Conservation (phyloP, 345 rosid species). For the Nephelium lappaceum region DNA sequence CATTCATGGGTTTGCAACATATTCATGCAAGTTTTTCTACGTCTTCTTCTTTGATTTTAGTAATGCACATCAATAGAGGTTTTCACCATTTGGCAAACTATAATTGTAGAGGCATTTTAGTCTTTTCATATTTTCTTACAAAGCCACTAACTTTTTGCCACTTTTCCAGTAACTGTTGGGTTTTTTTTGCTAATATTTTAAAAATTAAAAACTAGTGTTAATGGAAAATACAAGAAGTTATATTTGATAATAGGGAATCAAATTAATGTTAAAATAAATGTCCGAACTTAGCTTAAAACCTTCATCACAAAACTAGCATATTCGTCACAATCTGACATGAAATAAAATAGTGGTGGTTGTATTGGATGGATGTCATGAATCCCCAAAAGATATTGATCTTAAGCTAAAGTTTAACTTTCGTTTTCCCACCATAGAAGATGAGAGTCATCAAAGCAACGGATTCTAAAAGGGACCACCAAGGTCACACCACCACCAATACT, state of each 20-base stretch:
- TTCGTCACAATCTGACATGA: background rate
- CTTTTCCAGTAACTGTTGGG: too few relatives aligned
- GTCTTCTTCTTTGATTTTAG: too few relatives aligned
- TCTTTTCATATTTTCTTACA: too few relatives aligned
- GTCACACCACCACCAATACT: background rate
- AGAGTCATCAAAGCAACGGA: background rate
- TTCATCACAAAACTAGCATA: background rate
- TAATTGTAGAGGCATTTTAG: too few relatives aligned
- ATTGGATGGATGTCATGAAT: background rate
- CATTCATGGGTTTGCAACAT: too few relatives aligned
- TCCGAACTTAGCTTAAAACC: background rate
- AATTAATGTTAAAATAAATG: background rate
- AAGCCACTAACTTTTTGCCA: too few relatives aligned
- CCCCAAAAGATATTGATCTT: background rate
- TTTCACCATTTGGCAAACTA: too few relatives aligned
- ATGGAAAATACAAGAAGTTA: too few relatives aligned
- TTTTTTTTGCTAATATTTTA: too few relatives aligned
- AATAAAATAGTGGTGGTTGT: background rate
- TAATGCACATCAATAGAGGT: too few relatives aligned
- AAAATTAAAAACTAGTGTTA: too few relatives aligned
- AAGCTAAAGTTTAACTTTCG: background rate
- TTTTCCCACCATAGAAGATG: background rate
- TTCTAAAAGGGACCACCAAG: background rate
- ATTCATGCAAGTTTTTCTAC: too few relatives aligned
- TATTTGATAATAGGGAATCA: background rate